Evolutionary conservation across 2,329 filamentous ascomycete genomes (phyloP).

Genomic region (Nemania serpens): DNA sequence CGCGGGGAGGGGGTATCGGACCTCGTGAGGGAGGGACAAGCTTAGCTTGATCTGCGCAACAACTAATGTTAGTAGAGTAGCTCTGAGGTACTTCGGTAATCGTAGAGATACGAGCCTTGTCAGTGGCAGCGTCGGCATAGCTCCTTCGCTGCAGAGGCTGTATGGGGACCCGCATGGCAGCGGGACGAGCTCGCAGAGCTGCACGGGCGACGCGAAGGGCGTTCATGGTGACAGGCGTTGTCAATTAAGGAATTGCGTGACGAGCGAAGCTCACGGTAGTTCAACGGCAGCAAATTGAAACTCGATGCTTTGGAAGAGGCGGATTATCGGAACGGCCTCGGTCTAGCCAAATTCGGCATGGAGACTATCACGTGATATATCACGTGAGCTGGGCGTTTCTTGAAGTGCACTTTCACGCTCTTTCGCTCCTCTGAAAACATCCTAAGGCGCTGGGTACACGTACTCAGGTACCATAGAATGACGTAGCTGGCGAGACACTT

Average conservation of each 20-base stretch:
- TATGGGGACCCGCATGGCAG: constrained; percentile 73
- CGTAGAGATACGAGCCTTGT: constrained; percentile 61
- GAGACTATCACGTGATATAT: constrained; percentile 44
- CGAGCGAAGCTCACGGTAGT: constrained; percentile 47
- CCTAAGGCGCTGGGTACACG: too few species aligned
- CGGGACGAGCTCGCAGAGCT: constrained; percentile 82
- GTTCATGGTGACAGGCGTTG: constrained; percentile 75
- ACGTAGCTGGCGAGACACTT: background rate
- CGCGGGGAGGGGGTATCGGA: constrained; percentile 58
- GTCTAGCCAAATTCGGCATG: constrained; percentile 46
- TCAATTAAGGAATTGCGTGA: constrained; percentile 55
- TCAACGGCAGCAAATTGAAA: constrained; percentile 53
- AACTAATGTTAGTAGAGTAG: constrained; percentile 37
- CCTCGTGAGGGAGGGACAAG: constrained; percentile 96
- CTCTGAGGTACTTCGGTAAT: background rate
- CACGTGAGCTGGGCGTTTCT: background rate
- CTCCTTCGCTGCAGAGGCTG: constrained; percentile 85
- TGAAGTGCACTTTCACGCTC: too few species aligned
- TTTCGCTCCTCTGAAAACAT: too few species aligned
- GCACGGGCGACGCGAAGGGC: constrained; percentile 89
- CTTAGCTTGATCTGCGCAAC: constrained; percentile 84
- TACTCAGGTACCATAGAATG: too few species aligned
- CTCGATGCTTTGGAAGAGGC: constrained; percentile 28
- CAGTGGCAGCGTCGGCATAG: constrained; percentile 85
- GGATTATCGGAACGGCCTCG: constrained; percentile 31